phyloP scores from a whole-genome alignment of 345 rosid genomes.

The Corchorus capsularis region DNA sequence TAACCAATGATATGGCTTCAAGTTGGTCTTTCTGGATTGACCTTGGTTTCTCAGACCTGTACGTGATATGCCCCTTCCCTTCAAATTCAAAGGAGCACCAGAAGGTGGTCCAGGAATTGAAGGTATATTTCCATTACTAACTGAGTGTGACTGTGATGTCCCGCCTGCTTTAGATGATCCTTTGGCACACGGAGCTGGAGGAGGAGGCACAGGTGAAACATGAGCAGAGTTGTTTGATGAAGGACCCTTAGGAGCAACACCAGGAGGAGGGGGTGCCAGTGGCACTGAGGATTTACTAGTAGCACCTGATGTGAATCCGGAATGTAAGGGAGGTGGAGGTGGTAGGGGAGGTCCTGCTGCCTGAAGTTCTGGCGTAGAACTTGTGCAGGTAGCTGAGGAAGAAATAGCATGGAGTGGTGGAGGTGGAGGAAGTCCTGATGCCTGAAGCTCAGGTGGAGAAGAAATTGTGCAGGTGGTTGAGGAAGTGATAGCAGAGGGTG shows the following conservation, averaged over 20 bases:
- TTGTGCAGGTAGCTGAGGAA: constrained; percentile 31
- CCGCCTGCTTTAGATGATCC: constrained; percentile 26
- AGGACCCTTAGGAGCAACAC: constrained; percentile 24
- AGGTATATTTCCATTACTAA: constrained; percentile 53
- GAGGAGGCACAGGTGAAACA: constrained; percentile 59
- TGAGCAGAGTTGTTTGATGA: constrained; percentile 20
- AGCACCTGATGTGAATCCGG: constrained; percentile 30
- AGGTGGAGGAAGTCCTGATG: constrained; percentile 16
- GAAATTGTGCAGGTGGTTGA: no score
- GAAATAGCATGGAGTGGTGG: constrained; percentile 29
- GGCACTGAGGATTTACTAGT: constrained; percentile 25
- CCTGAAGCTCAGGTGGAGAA: no score
- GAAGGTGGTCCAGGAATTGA: constrained; percentile 69
- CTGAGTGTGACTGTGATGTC: constrained; percentile 37
- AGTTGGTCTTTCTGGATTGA: constrained; percentile 62
- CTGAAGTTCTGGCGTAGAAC: constrained; percentile 23
- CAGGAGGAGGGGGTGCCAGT: constrained; percentile 38
- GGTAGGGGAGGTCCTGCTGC: constrained; percentile 47
- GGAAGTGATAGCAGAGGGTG: constrained; percentile 16
- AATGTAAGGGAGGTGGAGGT: constrained; percentile 44
- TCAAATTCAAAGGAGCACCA: constrained; percentile 38
- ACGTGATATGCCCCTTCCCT: constrained; percentile 54
- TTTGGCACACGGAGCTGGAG: constrained; percentile 54
- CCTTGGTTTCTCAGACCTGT: constrained; percentile 42
- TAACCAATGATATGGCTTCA: constrained; percentile 89